Base-by-base conservation (phyloP, 2,329 filamentous ascomycete species). In the Xylariaceae sp. region DNA sequence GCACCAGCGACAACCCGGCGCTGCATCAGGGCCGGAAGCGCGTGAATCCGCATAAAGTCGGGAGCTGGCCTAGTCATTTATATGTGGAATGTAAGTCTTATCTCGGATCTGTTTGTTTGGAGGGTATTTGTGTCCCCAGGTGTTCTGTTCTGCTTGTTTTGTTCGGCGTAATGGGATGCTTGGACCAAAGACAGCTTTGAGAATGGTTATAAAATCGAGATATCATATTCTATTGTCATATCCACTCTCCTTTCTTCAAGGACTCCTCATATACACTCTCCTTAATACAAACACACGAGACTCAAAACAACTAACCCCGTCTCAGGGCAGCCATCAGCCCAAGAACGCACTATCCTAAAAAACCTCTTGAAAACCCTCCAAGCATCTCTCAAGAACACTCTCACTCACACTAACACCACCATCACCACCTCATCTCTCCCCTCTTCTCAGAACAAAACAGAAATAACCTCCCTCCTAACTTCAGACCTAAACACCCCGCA, bases 41-140 rank as follows among this genome's bases (percentile, higher is more conserved):
- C 34, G 79, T 85, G 46, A 86, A 82, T 39, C 91, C 92, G 20
- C 93, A 98, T 67, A 74, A 92, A 21, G 80, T 83, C 48, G 93
- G 93, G 49, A 88, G 90, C 65, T 98, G 93, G 93, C 89, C 92
- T 1, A 89, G 84, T 25, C 92, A 97, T 67, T 64, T 97, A 37
- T 97, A 95, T 65, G 74, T 95, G 45, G 92, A 97, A 71, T 98
- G 93, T 94, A 75, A 68, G 82, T 72, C 45, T 46, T 34, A 22
- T 42, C 17, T 45, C n/a, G n/a, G n/a, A n/a, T n/a, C n/a, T n/a
- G n/a, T n/a, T n/a, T n/a, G n/a, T n/a, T n/a, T n/a, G n/a, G n/a
- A n/a, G n/a, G n/a, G n/a, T n/a, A n/a, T n/a, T n/a, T n/a, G n/a
- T n/a, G n/a, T n/a, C n/a, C n/a, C n/a, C n/a, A n/a, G n/a, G n/a